A percentile compares a stretch with the other conserved stretches of the same genome.
These are phyloP conservation scores for Geotrichum macrosporum DNA, from an alignment of 1,139 yeast species.

Conservation along the genomic window DNA sequence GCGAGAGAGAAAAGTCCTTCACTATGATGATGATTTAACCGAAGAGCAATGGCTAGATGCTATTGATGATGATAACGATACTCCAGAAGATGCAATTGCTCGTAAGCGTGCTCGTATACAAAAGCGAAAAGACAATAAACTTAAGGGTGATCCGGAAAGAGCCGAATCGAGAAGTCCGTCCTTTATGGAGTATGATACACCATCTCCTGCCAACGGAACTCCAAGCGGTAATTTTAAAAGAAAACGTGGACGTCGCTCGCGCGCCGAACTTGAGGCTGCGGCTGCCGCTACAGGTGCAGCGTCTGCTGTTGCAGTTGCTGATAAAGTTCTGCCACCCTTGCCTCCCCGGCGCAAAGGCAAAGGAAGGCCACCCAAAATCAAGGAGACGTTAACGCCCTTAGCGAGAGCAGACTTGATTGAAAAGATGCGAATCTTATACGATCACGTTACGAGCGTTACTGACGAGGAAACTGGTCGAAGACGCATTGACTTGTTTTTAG, in stretches of 20 bases:
- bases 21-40: conserved; percentile 87
- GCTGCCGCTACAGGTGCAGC: conserved; percentile 24
- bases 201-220: conserved; percentile 16
- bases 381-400: conserved; percentile 42
- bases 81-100: conserved; percentile 65
- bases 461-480: conserved; percentile 36
- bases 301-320: conserved; percentile 18
- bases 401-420: conserved; percentile 29
- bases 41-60: conserved; percentile 91
- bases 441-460: conserved; percentile 25
- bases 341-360: conserved; percentile 35
- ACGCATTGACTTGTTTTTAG: conserved; percentile 57
- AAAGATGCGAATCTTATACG: conserved; percentile 29
- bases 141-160: conserved; percentile 7
- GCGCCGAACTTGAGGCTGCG: conserved; percentile 28
- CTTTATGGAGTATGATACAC: conserved; percentile 6
- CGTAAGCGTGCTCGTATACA: conserved; percentile 53
- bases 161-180: conserved; percentile 12
- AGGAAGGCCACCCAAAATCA: conserved; percentile 41
- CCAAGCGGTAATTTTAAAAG: conserved; percentile 21
- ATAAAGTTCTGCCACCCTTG: conserved; percentile 15
- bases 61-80: conserved; percentile 61
- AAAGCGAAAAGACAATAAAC: conserved; percentile 27
- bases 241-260: conserved; percentile 25
- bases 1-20: conserved; percentile 75